These are phyloP conservation scores for Xylariaceae sp. DNA, from an alignment of 2,329 filamentous ascomycete species.

Conservation along the genomic window DNA sequence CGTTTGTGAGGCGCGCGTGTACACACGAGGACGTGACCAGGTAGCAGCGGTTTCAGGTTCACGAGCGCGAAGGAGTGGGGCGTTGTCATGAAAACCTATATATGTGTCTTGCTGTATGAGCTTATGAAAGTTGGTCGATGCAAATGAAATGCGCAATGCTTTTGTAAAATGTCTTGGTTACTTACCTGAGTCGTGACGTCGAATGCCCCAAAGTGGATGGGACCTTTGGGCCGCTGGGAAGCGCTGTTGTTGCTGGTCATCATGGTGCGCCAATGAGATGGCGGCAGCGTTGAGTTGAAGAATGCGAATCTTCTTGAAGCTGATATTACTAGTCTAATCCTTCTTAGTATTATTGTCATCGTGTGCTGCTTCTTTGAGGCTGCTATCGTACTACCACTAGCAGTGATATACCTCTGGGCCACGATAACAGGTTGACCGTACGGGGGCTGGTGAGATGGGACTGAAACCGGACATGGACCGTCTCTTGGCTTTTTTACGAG, in stretches of 20 bases:
- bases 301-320: constrained; percentile 10
- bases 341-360: constrained; percentile 21
- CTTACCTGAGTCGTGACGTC: constrained; percentile 76
- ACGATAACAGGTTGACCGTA: too few species aligned
- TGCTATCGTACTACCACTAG: too few species aligned
- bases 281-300: not conserved
- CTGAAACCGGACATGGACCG: too few species aligned
- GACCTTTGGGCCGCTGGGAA: constrained; percentile 19
- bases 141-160: not conserved
- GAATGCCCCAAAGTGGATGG: constrained; percentile 76
- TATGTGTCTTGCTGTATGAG: constrained; percentile 1
- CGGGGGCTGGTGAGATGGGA: too few species aligned
- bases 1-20: constrained; percentile 73
- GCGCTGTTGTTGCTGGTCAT: constrained; percentile 3
- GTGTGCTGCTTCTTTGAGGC: too few species aligned
- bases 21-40: constrained; percentile 91
- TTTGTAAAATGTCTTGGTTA: not conserved
- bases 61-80: constrained; percentile 84
- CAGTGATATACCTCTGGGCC: too few species aligned
- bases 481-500: too few species aligned
- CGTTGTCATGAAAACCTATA: constrained; percentile 85
- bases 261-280: constrained; percentile 1
- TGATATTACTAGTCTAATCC: not conserved
- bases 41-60: constrained; percentile 92
- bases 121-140: not conserved